phyloP scores from a whole-genome alignment of 2,329 filamentous ascomycete species.

The Hortaea werneckii region DNA sequence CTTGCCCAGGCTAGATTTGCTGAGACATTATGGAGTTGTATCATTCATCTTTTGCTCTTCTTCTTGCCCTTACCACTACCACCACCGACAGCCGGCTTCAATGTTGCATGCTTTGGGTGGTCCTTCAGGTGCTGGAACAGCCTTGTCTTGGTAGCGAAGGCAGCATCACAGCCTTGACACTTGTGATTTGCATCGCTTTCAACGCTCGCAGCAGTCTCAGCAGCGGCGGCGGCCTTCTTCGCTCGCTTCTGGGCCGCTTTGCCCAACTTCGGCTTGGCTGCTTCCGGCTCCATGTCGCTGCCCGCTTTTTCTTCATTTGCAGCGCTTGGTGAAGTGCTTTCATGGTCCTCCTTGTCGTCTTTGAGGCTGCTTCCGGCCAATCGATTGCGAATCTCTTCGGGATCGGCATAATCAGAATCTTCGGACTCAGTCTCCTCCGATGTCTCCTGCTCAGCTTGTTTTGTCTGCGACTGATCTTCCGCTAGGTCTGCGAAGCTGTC shows the following conservation, averaged over 20 bases:
- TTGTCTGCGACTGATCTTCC: neutral
- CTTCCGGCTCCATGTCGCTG: too few relatives aligned
- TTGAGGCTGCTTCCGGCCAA: slow-evolving; percentile 18
- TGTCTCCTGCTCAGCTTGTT: neutral
- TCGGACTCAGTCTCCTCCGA: slow-evolving; percentile 8
- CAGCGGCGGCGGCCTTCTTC: slow-evolving; percentile 31
- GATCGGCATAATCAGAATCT: slow-evolving; percentile 36
- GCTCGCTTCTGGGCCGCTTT: slow-evolving; percentile 40
- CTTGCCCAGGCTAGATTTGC: neutral
- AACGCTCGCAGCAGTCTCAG: slow-evolving; percentile 15
- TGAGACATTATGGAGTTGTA: too few relatives aligned
- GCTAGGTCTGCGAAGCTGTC: slow-evolving; percentile 6
- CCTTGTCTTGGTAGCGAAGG: slow-evolving; percentile 63
- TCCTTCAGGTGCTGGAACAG: slow-evolving; percentile 67
- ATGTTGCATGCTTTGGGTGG: slow-evolving; percentile 40
- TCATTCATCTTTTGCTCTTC: slow-evolving; percentile 16
- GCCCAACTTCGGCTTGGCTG: slow-evolving; percentile 30
- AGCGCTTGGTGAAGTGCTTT: neutral
- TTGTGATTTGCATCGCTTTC: slow-evolving; percentile 42
- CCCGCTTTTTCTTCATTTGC: neutral
- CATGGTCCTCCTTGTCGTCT: slow-evolving; percentile 2
- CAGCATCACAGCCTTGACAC: slow-evolving; percentile 68
- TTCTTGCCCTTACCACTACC: slow-evolving; percentile 18
- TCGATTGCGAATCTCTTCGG: slow-evolving; percentile 31
- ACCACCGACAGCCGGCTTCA: slow-evolving; percentile 14